Conservation (phyloP, 2,329 filamentous ascomycete species). For the Tricladium varicosporioides region DNA sequence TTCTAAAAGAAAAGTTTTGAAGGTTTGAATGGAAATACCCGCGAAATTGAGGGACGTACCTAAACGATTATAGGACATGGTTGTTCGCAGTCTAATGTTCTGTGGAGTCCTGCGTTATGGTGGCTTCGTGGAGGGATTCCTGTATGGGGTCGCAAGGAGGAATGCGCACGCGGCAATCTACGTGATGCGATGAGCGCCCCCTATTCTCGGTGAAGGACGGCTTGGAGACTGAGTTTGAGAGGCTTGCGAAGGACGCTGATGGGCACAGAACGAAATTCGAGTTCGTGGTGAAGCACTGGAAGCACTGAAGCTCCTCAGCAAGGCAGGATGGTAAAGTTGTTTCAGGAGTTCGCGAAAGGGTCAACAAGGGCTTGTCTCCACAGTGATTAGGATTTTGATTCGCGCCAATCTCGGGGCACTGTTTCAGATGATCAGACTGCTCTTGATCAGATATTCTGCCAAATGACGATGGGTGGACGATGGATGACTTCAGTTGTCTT, state of each 20-base stretch:
- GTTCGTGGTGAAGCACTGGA: neutral
- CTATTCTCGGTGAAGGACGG: neutral
- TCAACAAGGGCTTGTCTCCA: neutral
- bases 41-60: slow-evolving; percentile 49
- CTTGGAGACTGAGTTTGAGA: neutral
- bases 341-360: neutral
- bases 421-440: no score
- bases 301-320: neutral
- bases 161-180: neutral
- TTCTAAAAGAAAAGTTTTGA: slow-evolving; percentile 3
- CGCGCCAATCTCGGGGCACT: no score
- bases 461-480: no score
- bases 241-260: neutral
- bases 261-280: neutral
- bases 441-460: no score
- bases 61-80: slow-evolving; percentile 73
- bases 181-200: neutral
- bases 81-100: slow-evolving; percentile 4
- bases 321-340: neutral
- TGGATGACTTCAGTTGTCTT: no score
- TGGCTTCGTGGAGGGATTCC: slow-evolving; percentile 1
- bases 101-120: slow-evolving; percentile 1
- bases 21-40: slow-evolving; percentile 10
- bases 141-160: neutral
- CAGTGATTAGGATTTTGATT: no score